Base-by-base conservation (phyloP, 2,329 filamentous ascomycete genomes). In the Ceratocystiopsis sp. region DNA sequence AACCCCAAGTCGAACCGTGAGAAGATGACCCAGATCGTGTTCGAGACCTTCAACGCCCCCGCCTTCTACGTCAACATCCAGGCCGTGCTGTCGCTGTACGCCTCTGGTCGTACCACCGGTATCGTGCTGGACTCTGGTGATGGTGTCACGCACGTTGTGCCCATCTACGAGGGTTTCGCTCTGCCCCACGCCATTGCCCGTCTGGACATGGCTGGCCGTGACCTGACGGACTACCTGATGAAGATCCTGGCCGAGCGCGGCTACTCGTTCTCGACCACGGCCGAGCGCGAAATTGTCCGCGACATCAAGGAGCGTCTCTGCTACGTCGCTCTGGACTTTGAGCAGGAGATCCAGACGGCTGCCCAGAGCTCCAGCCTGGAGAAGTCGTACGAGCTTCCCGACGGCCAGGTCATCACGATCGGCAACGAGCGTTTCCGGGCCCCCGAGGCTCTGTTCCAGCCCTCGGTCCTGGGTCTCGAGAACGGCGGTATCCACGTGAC, bases 271-370 rank as follows among this genome's bases (percentile, higher is more conserved):
- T 95, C 89, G 64, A 98, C 91, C 73, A 96, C 91, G 50, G 91
- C 91, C 68, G 91, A 98, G 78, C 91, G 91, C 69, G 91, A 96
- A 93, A 98, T 96, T 64, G 91, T 96, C 62, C 89, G 91, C 75
- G 91, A 98, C 68, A 96, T 98, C 77, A 98, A 98, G 83, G 91
- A 98, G 83, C 98, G 96, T 81, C 87, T 98, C 61, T 98, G 91
- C 81, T 98, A 98, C 73, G 91, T 96, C 63, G 91, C 91, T 55
- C 84, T 98, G 56, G 91, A 98, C 77, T 96, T 98, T 61, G 91
- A 98, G 78, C 91, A 98, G 78, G 91, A 98, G 75, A 95, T 98
- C 66, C 91, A 98, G 79, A 98, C 91, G 57, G 91, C 91, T 58
- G 87, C 86, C 65, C 91, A 98, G 78, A 93, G 84, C 73, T 96